A percentile compares a stretch with the other conserved stretches of the same genome.
phyloP scores from a whole-genome alignment of 768 basidiomycete species.

The Leucocoprinus leucothites region DNA sequence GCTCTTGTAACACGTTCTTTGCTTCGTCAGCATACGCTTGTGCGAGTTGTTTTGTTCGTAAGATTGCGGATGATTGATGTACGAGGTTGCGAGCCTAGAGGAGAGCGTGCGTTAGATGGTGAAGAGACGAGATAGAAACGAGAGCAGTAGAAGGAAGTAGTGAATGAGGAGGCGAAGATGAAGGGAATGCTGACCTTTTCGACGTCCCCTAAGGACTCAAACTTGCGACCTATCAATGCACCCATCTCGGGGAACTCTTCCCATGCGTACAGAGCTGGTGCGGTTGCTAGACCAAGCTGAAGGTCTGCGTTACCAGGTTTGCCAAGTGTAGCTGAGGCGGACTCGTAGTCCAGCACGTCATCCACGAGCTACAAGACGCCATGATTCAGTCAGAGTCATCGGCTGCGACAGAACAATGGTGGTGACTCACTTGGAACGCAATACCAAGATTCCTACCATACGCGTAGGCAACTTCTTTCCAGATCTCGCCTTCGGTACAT shows the following conservation, averaged over 20 bases:
- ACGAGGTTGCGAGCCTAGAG: slow-evolving; percentile 75
- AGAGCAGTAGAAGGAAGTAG: no score
- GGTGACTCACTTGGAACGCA: no score
- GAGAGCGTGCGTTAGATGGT: slow-evolving; percentile 1
- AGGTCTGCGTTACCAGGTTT: slow-evolving; percentile 91
- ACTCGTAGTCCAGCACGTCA: slow-evolving; percentile 91
- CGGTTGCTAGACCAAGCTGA: slow-evolving; percentile 83
- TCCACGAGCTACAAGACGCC: slow-evolving; percentile 75
- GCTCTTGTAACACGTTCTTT: slow-evolving; percentile 57
- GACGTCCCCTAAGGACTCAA: no score
- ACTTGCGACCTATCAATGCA: no score
- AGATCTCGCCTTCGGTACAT: no score
- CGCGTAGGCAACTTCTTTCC: no score
- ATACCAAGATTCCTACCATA: no score
- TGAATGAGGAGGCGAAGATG: no score
- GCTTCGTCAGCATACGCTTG: slow-evolving; percentile 83
- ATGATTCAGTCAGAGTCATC: neutral
- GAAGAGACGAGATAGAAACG: slow-evolving; percentile 5
- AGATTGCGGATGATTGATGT: slow-evolving; percentile 72
- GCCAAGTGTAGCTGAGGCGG: slow-evolving; percentile 70
- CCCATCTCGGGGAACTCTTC: no score
- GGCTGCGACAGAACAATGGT: slow-evolving; percentile 17
- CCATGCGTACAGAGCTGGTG: slow-evolving; percentile 93
- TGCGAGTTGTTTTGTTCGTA: no score
- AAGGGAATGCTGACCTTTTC: no score